Base-by-base conservation (phyloP, 2,329 filamentous ascomycete species). In the Xylariaceae sp. region DNA sequence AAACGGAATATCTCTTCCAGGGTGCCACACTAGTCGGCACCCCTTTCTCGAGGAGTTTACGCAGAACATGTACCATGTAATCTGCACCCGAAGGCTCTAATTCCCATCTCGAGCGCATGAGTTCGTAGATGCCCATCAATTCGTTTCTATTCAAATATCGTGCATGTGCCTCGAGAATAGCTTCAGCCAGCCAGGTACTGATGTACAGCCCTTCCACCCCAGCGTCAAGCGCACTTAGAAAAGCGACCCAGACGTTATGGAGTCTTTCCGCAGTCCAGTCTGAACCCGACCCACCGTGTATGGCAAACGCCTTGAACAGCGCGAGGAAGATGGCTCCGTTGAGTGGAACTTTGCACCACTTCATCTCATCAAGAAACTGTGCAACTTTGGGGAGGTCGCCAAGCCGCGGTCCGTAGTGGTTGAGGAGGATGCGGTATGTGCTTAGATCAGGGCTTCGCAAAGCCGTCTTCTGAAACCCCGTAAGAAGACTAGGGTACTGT, bases 281-380 rank as follows among this genome's bases (percentile, higher is more conserved):
- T 0, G 85, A 84, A 59, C 84, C 71, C 1, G 75, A 67, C 30
- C 83, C 84, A 8, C 91, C 92, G 65, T 96, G 86, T 2, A 74
- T 70, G 34, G 80, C 77, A 67, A 97, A 99, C 0, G 88, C 91
- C 64, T 89, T 86, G 72, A 97, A 88, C 3, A 97, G 75, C 6
- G 87, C 79, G 39, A 94, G 76, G 65, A 92, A 96, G 29, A 95
- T 80, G 54, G 86, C 80, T 4, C 87, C 87, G 57, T 92, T 84
- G 12, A 92, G 73, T 0, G 84, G 81, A 3, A 95, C 76, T 2
- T 78, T 73, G 61, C 85, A 84, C 39, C 74, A 72, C 53, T 81
- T 82, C 90, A 96, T 96, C 68, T 97, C 92, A 46, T 83, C 80
- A 27, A 99, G 74, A 44, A 90, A 81, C 47, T 83, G 79, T 8